These are phyloP conservation scores for Penicillium capsulatum DNA, from an alignment of 2,329 filamentous ascomycete species.

Conservation along the genomic window DNA sequence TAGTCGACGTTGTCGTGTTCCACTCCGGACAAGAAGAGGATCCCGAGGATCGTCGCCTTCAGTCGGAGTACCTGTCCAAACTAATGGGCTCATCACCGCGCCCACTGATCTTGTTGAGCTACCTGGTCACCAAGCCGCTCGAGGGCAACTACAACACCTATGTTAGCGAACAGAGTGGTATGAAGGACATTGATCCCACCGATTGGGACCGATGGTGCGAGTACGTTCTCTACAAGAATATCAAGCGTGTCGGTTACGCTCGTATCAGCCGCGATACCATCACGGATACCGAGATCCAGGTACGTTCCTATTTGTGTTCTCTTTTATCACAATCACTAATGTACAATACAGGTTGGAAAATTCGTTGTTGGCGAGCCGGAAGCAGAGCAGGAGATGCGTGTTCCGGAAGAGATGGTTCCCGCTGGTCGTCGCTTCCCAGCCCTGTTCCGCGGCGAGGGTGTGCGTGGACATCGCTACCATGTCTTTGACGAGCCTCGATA, in stretches of 20 bases:
- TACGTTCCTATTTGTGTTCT: slow-evolving; percentile 34
- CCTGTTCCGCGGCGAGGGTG: slow-evolving; percentile 78
- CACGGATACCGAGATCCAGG: slow-evolving; percentile 94
- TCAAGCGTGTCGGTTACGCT: slow-evolving; percentile 83
- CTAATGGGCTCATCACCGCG: slow-evolving; percentile 80
- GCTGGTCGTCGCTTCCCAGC: slow-evolving; percentile 76
- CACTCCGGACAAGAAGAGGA: slow-evolving; percentile 98
- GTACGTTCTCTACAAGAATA: slow-evolving; percentile 91
- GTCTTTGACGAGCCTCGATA: slow-evolving; percentile 92
- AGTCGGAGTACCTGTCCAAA: slow-evolving; percentile 78
- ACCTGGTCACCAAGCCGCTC: slow-evolving; percentile 84
- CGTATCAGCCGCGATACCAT: slow-evolving; percentile 84
- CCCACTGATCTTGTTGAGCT: slow-evolving; percentile 80
- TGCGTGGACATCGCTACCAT: slow-evolving; percentile 86
- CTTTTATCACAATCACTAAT: slow-evolving; percentile 13
- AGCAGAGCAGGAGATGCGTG: slow-evolving; percentile 59
- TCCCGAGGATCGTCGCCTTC: slow-evolving; percentile 79
- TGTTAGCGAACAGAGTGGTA: slow-evolving; percentile 77
- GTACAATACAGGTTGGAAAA: slow-evolving; percentile 65
- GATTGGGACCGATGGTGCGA: slow-evolving; percentile 99
- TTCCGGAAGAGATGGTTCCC: slow-evolving; percentile 70
- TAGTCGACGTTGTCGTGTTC: slow-evolving; percentile 94
- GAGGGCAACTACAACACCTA: slow-evolving; percentile 97
- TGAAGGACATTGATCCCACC: slow-evolving; percentile 87
- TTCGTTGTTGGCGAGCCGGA: slow-evolving; percentile 75